These are phyloP conservation scores for Xenoacremonium recifei DNA, from an alignment of 2,329 filamentous ascomycete genomes.

Conservation along the genomic window DNA sequence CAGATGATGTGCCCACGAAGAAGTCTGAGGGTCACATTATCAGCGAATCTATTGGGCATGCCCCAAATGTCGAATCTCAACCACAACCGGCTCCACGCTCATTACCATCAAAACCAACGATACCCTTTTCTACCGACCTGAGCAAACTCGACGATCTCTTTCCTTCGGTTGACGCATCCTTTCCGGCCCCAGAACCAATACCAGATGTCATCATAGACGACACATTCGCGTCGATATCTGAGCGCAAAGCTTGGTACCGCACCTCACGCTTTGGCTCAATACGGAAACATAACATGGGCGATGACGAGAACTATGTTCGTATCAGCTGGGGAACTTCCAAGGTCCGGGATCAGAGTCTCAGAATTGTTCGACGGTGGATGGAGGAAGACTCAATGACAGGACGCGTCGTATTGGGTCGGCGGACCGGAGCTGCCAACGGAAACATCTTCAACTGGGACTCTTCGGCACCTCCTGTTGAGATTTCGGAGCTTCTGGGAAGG, in stretches of 20 bases:
- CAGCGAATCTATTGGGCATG: no score
- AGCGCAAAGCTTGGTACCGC: conserved; percentile 65
- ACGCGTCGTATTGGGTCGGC: conserved; percentile 38
- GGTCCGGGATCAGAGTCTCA: conserved; percentile 52
- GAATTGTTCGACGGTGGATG: conserved; percentile 64
- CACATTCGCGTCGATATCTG: conserved; percentile 51
- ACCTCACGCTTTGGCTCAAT: conserved; percentile 60
- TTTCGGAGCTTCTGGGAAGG: conserved; percentile 36
- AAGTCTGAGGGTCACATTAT: no score
- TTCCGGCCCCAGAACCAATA: conserved; percentile 33
- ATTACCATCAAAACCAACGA: no score
- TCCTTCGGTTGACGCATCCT: conserved; percentile 20
- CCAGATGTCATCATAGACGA: conserved; percentile 50
- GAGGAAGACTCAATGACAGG: conserved; percentile 61
- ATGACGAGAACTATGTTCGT: conserved; percentile 59
- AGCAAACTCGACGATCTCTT: conserved; percentile 33
- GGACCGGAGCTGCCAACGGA: conserved; percentile 39
- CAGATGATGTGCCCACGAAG: no score
- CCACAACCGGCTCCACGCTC: no score
- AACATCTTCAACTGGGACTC: conserved; percentile 63
- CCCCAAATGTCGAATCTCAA: no score
- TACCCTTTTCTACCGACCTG: conserved; percentile 32
- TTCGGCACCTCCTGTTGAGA: conserved; percentile 47
- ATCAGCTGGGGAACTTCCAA: conserved; percentile 58
- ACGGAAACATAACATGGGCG: conserved; percentile 54